Conservation (phyloP, 352 stramenopile species). For the Thalassiosira pacifica region DNA sequence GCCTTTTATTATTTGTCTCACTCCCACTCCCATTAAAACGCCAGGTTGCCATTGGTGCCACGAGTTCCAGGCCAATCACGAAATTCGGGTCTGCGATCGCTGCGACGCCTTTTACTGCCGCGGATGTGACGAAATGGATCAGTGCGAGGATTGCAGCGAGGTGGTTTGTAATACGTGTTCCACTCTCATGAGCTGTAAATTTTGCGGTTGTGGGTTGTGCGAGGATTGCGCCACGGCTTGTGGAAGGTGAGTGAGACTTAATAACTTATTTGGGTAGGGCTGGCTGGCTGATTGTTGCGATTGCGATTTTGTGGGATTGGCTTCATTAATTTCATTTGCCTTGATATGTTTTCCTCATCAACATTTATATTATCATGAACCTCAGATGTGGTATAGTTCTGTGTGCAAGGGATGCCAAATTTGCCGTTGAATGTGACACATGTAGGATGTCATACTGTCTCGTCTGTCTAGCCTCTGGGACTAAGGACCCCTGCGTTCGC, state of each 20-base stretch:
- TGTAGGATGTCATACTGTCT: constrained; percentile 87
- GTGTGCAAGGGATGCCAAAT: constrained; percentile 87
- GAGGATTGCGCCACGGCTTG: constrained; percentile 88
- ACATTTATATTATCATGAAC: constrained; percentile 11
- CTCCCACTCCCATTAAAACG: constrained; percentile 17
- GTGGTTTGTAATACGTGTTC: constrained; percentile 86
- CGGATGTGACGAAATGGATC: constrained; percentile 87
- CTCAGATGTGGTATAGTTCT: constrained; percentile 87
- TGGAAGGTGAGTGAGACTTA: constrained; percentile 73
- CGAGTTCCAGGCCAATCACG: constrained; percentile 88
- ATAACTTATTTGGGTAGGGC: background rate
- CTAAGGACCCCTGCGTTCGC: constrained; percentile 85
- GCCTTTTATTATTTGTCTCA: no score
- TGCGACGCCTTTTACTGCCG: constrained; percentile 88
- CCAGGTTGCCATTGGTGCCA: constrained; percentile 87
- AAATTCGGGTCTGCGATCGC: constrained; percentile 87
- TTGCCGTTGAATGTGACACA: constrained; percentile 88
- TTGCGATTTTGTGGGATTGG: background rate
- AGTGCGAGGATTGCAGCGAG: constrained; percentile 88
- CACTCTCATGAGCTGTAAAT: constrained; percentile 87
- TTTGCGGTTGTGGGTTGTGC: constrained; percentile 86
- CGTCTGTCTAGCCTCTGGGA: constrained; percentile 86
- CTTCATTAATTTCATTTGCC: background rate
- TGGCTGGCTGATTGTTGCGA: background rate
- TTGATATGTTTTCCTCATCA: background rate